phyloP scores from a whole-genome alignment of 768 basidiomycete species.

The Stropharia rugosoannulata region DNA sequence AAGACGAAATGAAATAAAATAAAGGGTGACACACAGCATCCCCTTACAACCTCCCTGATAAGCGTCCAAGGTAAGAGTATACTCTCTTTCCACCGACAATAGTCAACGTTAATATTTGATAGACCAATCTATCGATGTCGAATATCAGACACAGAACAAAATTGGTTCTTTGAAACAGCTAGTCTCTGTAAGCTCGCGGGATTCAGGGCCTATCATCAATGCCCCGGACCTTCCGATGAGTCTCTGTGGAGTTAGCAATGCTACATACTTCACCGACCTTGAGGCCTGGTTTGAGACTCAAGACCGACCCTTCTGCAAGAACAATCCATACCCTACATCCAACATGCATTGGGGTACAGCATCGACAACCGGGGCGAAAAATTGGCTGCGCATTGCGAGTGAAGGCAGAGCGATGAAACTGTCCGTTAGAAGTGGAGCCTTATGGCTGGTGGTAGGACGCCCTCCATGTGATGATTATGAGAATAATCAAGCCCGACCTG shows the following conservation, averaged over 20 bases:
- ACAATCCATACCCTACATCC: background rate
- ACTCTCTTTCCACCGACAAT: background rate
- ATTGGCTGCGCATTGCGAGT: background rate
- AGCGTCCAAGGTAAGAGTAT: background rate
- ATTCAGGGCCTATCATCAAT: slow-evolving; percentile 1
- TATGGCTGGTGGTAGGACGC: background rate
- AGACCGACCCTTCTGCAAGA: slow-evolving; percentile 3
- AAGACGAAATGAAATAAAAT: too few relatives aligned
- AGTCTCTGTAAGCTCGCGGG: background rate
- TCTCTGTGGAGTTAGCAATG: background rate
- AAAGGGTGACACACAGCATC: too few relatives aligned
- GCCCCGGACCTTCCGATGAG: background rate
- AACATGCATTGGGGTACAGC: background rate
- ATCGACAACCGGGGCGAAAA: background rate
- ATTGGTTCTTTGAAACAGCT: background rate
- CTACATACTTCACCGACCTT: background rate
- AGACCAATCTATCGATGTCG: background rate
- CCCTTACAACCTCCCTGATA: background rate
- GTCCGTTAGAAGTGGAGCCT: background rate
- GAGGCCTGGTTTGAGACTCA: slow-evolving; percentile 2
- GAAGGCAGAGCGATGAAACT: background rate
- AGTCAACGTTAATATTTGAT: background rate
- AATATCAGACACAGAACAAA: background rate
- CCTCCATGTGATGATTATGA: background rate
- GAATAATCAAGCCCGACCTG: background rate